Evolutionary conservation across 2,329 filamentous ascomycete species (phyloP).

Genomic region (Sodiomyces alkalinus): DNA sequence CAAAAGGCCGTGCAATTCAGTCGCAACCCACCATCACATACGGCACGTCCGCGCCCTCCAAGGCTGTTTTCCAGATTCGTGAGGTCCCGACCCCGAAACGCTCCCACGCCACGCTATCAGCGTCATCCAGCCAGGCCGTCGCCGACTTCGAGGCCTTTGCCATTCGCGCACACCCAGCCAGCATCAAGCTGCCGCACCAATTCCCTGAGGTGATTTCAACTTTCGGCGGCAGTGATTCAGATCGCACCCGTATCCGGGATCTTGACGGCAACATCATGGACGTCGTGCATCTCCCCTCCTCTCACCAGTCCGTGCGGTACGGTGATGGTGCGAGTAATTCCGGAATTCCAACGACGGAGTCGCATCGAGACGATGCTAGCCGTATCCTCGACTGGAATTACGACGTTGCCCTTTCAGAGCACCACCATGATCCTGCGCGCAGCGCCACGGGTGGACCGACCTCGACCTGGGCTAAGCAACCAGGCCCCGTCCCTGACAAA

Average conservation of each 20-base stretch:
- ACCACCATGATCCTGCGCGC: not conserved
- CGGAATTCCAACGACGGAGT: slow-evolving; percentile 17
- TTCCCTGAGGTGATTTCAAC: too few species aligned
- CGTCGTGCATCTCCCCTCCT: slow-evolving; percentile 43
- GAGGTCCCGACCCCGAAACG: slow-evolving; percentile 23
- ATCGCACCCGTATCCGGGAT: slow-evolving; percentile 49
- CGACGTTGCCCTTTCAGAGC: slow-evolving; percentile 20
- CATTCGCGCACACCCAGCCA: slow-evolving; percentile 33
- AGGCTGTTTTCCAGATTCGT: slow-evolving; percentile 29
- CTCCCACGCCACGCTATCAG: slow-evolving; percentile 49
- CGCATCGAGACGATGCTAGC: slow-evolving; percentile 22
- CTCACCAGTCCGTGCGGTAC: slow-evolving; percentile 7
- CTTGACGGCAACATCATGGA: slow-evolving; percentile 77
- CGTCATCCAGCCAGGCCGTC: slow-evolving; percentile 48
- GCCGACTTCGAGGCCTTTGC: slow-evolving; percentile 57
- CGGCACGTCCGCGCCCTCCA: slow-evolving; percentile 19
- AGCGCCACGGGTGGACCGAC: slow-evolving; percentile 7
- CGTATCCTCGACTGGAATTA: slow-evolving; percentile 35
- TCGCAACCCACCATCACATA: slow-evolving; percentile 26
- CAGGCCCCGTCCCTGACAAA: slow-evolving; percentile 11
- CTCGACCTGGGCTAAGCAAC: slow-evolving; percentile 8
- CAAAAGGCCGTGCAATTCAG: too few species aligned
- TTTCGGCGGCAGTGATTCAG: slow-evolving; percentile 5
- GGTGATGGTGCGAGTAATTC: slow-evolving; percentile 1
- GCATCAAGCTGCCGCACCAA: too few species aligned